phyloP scores from a whole-genome alignment of 1,284 basidiomycete genomes.

The Afroboletus lepidellus region DNA sequence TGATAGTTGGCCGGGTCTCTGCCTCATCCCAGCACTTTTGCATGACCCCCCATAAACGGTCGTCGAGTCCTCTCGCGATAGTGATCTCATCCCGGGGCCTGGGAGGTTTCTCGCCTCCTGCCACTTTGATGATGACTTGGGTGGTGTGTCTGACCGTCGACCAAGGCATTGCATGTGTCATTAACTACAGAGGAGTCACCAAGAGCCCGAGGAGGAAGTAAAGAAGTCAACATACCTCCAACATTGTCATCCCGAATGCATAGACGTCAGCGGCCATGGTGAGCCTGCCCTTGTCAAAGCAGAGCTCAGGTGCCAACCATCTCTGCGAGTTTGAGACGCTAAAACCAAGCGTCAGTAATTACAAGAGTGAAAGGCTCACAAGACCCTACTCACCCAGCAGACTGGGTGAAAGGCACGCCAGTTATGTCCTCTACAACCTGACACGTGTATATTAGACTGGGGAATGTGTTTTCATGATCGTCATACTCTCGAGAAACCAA shows the following conservation, averaged over 20 bases:
- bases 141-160: constrained; percentile 45
- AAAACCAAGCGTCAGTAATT: neutral
- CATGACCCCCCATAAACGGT: constrained; percentile 47
- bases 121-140: constrained; percentile 47
- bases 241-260: constrained; percentile 52
- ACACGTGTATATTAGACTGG: constrained; percentile 2
- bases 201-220: neutral
- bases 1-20: constrained; percentile 41
- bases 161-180: constrained; percentile 53
- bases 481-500: constrained; percentile 51
- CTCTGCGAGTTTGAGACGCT: constrained; percentile 39
- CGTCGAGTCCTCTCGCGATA: constrained; percentile 45
- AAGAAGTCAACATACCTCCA: constrained; percentile 40
- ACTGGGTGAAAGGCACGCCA: constrained; percentile 53
- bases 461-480: neutral
- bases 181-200: constrained; percentile 35
- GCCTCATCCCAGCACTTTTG: constrained; percentile 43
- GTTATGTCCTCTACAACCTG: constrained; percentile 56
- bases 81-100: constrained; percentile 38
- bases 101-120: constrained; percentile 41
- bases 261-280: constrained; percentile 52
- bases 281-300: constrained; percentile 45
- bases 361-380: neutral
- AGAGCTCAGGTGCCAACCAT: constrained; percentile 60
- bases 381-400: constrained; percentile 37